Base-by-base conservation (phyloP, 2,329 filamentous ascomycete genomes). In the Aureobasidium uvarum region DNA sequence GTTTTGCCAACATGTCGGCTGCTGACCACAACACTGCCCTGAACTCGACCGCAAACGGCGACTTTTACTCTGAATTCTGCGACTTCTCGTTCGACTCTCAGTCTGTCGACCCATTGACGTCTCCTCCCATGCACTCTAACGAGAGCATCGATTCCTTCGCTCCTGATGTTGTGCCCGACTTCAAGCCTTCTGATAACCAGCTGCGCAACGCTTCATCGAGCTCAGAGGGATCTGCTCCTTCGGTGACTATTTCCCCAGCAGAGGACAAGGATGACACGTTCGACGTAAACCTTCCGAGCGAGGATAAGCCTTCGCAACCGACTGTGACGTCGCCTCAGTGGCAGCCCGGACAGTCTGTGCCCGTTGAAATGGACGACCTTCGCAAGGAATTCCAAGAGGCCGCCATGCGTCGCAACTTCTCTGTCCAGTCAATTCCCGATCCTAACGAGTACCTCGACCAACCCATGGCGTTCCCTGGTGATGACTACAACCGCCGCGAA, bases 291-390 rank as follows among this genome's bases (percentile, higher is more conserved):
- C 20, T 54, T 28, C 48, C 60, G 2, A 45, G 14, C 23, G 59
- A 52, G 14, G 38, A 54, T 3, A 43, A 52, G 38, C 20, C 48
- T 11, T 36, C 65, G 56, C 54, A 69, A 36, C 56, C 67, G 5
- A 41, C 64, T 6, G 70, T 66, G 5, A 69, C 67, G 25, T 70
- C 71, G 20, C 45, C 58, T 31, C 72, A 74, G 68, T 77, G 75
- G 75, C 73, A 75, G 56, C 74, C 75, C 28, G 75, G 74, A 23
- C 73, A 75, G 63, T 76, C 74, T 2, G 68, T 74, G 14, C 74
- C 74, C 3, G 73, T 76, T n/a, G 73, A 77, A 50, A 70, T 73
- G 36, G 71, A 69, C 45, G 70, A 70, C 13, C 69, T 75, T 25
- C 72, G 71, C n/a, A 70, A 74, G 48, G 71, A 75, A 46, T 77